Evolutionary conservation across 2,329 filamentous ascomycete genomes (phyloP).

Genomic region (Calonectria montana): DNA sequence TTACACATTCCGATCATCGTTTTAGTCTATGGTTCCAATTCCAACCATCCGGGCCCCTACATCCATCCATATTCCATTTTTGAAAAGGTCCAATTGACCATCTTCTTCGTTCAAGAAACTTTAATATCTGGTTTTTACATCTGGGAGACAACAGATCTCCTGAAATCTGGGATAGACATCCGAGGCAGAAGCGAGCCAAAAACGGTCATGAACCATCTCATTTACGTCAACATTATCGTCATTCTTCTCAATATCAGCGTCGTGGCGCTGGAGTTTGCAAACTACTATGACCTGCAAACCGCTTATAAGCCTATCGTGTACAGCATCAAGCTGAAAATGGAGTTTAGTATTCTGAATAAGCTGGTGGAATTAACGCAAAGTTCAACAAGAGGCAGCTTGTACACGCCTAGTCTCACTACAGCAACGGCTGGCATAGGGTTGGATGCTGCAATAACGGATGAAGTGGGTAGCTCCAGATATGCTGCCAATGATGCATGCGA

Average conservation of each 20-base stretch:
- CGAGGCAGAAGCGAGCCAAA: background rate
- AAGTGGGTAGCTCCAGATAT: background rate
- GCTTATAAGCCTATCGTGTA: constrained; percentile 43
- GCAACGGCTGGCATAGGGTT: background rate
- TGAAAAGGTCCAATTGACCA: constrained; percentile 66
- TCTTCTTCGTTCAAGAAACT: constrained; percentile 67
- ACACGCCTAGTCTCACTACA: background rate
- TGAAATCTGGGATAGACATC: background rate
- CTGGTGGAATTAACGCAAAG: constrained; percentile 39
- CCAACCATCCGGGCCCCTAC: constrained; percentile 35
- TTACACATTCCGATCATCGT: constrained; percentile 66
- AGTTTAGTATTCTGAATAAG: constrained; percentile 51
- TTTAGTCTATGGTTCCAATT: constrained; percentile 64
- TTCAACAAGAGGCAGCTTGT: background rate
- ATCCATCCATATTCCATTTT: constrained; percentile 53
- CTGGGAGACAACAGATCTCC: constrained; percentile 56
- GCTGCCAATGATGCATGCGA: background rate
- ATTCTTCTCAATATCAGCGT: constrained; percentile 51
- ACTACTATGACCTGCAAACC: constrained; percentile 43
- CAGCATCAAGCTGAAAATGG: constrained; percentile 51
- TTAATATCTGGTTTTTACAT: constrained; percentile 66
- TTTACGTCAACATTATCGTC: constrained; percentile 55
- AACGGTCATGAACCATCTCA: constrained; percentile 46
- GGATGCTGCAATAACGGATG: background rate
- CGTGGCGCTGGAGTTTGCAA: constrained; percentile 51